These are phyloP conservation scores for Eucalyptus caleyi DNA, from an alignment of 345 rosid species.

Conservation along the genomic window DNA sequence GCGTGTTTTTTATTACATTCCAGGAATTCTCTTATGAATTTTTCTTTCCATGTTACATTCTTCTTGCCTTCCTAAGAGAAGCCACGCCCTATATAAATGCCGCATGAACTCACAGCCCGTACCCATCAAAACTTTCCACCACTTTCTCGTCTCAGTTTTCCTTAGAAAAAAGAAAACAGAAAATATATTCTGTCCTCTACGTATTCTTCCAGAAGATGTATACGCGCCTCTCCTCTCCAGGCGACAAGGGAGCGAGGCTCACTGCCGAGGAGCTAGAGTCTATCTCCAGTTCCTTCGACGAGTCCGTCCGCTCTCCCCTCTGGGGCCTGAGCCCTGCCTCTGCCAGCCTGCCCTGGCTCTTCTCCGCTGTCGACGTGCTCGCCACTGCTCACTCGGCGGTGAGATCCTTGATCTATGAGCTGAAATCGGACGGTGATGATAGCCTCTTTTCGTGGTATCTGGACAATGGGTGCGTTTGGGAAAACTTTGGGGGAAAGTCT, in stretches of 20 bases:
- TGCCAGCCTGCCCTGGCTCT: not conserved
- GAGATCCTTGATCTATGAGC: not conserved
- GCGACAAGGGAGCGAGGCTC: not conserved
- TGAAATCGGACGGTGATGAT: not conserved
- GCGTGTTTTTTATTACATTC: too few relatives aligned
- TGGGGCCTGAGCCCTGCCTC: not conserved
- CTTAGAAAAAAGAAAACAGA: not conserved
- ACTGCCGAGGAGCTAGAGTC: not conserved
- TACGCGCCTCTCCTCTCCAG: not conserved
- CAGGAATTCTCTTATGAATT: not conserved
- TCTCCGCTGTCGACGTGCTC: not conserved
- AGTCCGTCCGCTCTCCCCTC: not conserved
- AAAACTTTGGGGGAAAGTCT: too few relatives aligned
- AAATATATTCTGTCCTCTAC: not conserved
- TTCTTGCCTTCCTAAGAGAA: not conserved
- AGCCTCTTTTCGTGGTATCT: not conserved
- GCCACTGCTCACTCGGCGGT: not conserved
- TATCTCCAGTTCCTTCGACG: not conserved
- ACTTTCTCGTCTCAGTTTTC: not conserved
- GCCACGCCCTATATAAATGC: not conserved
- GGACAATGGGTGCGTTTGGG: too few relatives aligned
- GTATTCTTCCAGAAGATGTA: not conserved
- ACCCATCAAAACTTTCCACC: not conserved
- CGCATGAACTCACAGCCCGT: rapidly evolving
- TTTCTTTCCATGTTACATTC: not conserved